phyloP scores from a whole-genome alignment of 305 asterid species.

The Solanum hybrid region DNA sequence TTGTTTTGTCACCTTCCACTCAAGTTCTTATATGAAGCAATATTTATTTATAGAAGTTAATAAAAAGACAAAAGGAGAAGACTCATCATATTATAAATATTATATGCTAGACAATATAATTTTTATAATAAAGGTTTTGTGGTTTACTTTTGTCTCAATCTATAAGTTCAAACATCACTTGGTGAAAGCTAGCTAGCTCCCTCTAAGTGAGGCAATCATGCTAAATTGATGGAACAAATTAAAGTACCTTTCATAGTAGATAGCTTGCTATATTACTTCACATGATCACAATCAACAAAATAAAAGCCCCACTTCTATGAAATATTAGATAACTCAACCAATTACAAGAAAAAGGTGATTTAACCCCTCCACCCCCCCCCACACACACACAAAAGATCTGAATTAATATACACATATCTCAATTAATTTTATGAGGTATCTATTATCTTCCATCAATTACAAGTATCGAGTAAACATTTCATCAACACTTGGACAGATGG shows the following conservation, averaged over 20 bases:
- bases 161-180: conserved; percentile 2
- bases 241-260: conserved; percentile 3
- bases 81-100: not conserved
- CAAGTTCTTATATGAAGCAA: conserved; percentile 12
- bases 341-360: not conserved
- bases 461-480: not conserved
- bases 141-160: conserved; percentile 22
- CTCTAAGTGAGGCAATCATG: conserved; percentile 32
- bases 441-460: not conserved
- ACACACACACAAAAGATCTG: not conserved
- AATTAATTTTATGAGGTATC: not conserved
- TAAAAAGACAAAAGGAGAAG: not conserved
- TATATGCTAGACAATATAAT: conserved; percentile 19
- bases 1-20: conserved; percentile 17
- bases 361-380: not conserved
- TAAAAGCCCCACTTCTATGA: not conserved
- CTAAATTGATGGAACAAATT: conserved; percentile 11
- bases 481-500: not conserved
- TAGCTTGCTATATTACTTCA: not conserved
- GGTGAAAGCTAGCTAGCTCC: conserved; percentile 26
- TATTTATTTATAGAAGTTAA: conserved; percentile 2
- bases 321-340: not conserved
- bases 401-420: not conserved
- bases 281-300: not conserved
- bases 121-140: not conserved